Percentiles rank a stretch among this genome's conserved stretches.
Conservation (phyloP, 2,329 filamentous ascomycete genomes). For the Trichoderma sp. region DNA sequence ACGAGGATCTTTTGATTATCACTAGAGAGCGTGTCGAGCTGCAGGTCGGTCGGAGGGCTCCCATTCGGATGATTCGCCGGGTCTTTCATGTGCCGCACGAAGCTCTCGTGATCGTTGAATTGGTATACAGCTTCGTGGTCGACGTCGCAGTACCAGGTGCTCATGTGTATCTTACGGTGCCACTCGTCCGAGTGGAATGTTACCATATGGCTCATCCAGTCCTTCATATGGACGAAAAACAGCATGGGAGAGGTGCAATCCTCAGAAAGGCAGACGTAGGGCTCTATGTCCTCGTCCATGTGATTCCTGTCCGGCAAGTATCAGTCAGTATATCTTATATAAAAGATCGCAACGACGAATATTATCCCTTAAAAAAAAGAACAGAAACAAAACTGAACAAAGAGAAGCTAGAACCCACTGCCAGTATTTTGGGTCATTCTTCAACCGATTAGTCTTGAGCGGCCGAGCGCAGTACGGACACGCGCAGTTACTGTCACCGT, state of each 20-base stretch:
- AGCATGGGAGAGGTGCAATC: background rate
- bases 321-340: too few species aligned
- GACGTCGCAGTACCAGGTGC: background rate
- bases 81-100: background rate
- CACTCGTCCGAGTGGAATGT: background rate
- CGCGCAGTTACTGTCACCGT: too few species aligned
- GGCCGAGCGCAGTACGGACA: too few species aligned
- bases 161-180: background rate
- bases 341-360: too few species aligned
- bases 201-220: background rate
- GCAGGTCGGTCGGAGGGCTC: background rate
- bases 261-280: background rate
- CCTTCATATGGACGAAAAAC: background rate
- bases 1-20: background rate
- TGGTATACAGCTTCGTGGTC: background rate
- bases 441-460: too few species aligned
- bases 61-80: background rate
- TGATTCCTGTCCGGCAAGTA: background rate
- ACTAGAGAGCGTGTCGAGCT: background rate
- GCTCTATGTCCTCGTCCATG: background rate
- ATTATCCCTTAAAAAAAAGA: too few species aligned
- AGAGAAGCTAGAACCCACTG: too few species aligned
- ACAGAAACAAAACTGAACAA: too few species aligned
- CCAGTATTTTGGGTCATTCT: too few species aligned
- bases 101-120: background rate